A percentile compares a stretch with the other conserved stretches of the same genome.
These are phyloP conservation scores for Tylopilus vinaceipallidus DNA, from an alignment of 768 basidiomycete genomes.

Conservation along the genomic window DNA sequence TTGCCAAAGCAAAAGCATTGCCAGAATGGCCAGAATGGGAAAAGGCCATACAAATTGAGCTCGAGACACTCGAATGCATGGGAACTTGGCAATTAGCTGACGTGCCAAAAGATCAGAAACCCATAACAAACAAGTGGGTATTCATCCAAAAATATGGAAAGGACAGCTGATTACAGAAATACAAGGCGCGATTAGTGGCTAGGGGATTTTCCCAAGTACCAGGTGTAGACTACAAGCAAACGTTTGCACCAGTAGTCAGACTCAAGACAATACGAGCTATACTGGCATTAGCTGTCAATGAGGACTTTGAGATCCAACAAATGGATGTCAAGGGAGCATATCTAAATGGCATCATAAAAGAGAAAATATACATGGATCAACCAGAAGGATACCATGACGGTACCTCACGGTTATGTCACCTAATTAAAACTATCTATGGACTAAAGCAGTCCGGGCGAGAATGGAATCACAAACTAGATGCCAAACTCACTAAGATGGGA, in stretches of 20 bases:
- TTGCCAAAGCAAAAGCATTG: no score
- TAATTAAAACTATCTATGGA: no score
- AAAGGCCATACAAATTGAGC: no score
- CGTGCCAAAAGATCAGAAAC: no score
- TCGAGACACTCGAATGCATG: no score
- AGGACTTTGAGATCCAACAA: constrained; percentile 4
- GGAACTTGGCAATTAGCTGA: no score
- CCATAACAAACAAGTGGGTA: no score
- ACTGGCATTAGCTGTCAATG: neutral
- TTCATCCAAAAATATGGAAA: constrained; percentile 1
- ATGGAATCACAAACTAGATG: no score
- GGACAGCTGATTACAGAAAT: constrained; percentile 4
- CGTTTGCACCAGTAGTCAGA: neutral
- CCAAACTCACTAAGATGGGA: no score
- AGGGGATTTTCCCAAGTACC: constrained; percentile 38
- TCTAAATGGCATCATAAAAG: neutral
- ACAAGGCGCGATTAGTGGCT: constrained; percentile 37
- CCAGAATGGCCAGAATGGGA: no score
- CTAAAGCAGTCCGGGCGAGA: no score
- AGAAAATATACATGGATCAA: neutral
- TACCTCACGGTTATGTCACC: no score
- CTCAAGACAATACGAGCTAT: neutral
- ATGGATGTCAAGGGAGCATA: neutral
- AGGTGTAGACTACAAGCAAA: constrained; percentile 28
- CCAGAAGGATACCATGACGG: neutral